phyloP scores from a whole-genome alignment of 2,329 filamentous ascomycete genomes.

The Myriosclerotinia duriaeana region DNA sequence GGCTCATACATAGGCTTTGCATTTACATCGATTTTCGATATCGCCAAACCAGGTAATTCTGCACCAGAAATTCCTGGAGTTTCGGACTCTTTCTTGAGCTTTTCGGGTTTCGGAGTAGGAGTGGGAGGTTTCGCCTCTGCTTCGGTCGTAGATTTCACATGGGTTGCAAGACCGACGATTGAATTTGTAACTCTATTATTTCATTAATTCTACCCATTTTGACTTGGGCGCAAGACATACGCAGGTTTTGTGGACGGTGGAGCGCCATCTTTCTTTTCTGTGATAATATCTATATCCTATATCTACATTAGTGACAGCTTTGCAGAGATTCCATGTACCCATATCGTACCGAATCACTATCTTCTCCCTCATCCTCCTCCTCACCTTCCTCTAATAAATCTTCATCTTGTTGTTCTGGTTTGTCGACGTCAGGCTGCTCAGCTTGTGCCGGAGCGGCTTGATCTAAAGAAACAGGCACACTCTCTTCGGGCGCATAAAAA shows the following conservation, averaged over 20 bases:
- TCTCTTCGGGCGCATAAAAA: slow-evolving; percentile 63
- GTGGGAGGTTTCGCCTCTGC: slow-evolving; percentile 47
- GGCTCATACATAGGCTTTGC: slow-evolving; percentile 75
- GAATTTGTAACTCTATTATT: slow-evolving; percentile 43
- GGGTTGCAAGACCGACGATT: slow-evolving; percentile 9
- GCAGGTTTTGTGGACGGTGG: slow-evolving; percentile 46
- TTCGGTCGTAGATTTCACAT: slow-evolving; percentile 51
- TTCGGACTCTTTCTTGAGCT: slow-evolving; percentile 38
- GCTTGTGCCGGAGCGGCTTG: slow-evolving; percentile 33
- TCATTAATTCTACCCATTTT: slow-evolving; percentile 26
- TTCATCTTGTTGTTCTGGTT: slow-evolving; percentile 46
- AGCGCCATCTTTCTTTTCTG: slow-evolving; percentile 63
- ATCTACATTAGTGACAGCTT: slow-evolving; percentile 25
- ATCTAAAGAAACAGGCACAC: slow-evolving; percentile 39
- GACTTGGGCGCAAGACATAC: slow-evolving; percentile 45
- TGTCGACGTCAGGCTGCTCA: slow-evolving; percentile 33
- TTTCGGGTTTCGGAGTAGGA: slow-evolving; percentile 49
- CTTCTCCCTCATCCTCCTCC: slow-evolving; percentile 60
- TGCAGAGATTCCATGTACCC: slow-evolving; percentile 18
- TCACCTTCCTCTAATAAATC: slow-evolving; percentile 63
- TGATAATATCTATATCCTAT: slow-evolving; percentile 68
- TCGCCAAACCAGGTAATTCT: slow-evolving; percentile 63
- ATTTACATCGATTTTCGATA: slow-evolving; percentile 82
- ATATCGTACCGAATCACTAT: slow-evolving; percentile 54
- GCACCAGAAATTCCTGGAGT: slow-evolving; percentile 47